phyloP scores from a whole-genome alignment of 495 filamentous ascomycete species.

The Talaromyces adpressus region DNA sequence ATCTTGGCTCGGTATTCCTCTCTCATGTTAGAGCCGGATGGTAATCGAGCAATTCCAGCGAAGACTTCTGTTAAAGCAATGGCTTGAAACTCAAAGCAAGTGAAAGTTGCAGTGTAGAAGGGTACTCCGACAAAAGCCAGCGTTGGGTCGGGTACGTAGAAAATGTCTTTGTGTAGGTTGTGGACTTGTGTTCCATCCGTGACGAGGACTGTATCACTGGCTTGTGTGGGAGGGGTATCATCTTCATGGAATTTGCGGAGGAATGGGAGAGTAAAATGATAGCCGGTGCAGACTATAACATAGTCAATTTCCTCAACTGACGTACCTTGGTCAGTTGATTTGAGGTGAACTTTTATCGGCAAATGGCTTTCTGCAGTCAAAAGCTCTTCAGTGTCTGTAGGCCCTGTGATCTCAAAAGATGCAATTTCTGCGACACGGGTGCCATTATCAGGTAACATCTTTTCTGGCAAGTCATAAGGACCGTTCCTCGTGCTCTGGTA shows the following conservation, averaged over 20 bases:
- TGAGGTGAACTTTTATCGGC: slow-evolving; percentile 27
- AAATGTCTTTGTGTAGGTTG: slow-evolving; percentile 61
- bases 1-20: slow-evolving; percentile 42
- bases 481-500: slow-evolving; percentile 55
- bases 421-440: slow-evolving; percentile 44
- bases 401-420: slow-evolving; percentile 17
- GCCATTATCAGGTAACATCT: slow-evolving; percentile 38
- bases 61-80: slow-evolving; percentile 52
- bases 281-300: slow-evolving; percentile 58
- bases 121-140: slow-evolving; percentile 56
- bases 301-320: slow-evolving; percentile 43
- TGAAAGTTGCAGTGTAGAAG: slow-evolving; percentile 55
- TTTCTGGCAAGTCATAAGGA: slow-evolving; percentile 45
- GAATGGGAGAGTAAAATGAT: slow-evolving; percentile 55
- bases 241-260: slow-evolving; percentile 40
- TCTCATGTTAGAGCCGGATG: slow-evolving; percentile 38
- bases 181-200: slow-evolving; percentile 60
- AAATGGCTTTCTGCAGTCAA: slow-evolving; percentile 29
- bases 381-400: slow-evolving; percentile 16
- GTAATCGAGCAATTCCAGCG: slow-evolving; percentile 43
- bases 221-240: slow-evolving; percentile 17
- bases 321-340: slow-evolving; percentile 23
- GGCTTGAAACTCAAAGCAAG: slow-evolving; percentile 60
- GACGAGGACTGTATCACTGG: slow-evolving; percentile 45
- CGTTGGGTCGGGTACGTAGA: slow-evolving; percentile 59